phyloP scores from a whole-genome alignment of 2,329 filamentous ascomycete genomes.

The Scytalidium lignicola region DNA sequence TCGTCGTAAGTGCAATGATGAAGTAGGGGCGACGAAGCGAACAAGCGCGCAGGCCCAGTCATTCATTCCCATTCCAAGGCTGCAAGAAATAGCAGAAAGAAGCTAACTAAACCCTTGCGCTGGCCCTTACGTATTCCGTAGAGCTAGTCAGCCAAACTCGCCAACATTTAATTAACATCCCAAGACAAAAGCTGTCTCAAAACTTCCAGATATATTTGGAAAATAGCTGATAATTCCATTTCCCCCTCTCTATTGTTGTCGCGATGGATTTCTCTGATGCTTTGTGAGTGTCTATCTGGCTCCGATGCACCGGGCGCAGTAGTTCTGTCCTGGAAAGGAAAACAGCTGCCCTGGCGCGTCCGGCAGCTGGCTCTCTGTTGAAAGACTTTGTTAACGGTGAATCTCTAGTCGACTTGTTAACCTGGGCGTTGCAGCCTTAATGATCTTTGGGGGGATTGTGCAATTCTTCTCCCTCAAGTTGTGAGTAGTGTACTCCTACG shows the following conservation, averaged over 20 bases:
- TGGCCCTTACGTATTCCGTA: neutral
- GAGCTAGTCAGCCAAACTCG: neutral
- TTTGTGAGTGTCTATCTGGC: slow-evolving; percentile 58
- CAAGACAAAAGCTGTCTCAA: neutral
- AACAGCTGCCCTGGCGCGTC: neutral
- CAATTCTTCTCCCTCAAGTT: slow-evolving; percentile 61
- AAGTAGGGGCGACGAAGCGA: no score
- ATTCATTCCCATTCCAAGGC: no score
- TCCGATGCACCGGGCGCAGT: no score
- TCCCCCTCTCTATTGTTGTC: slow-evolving; percentile 7
- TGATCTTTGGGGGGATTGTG: slow-evolving; percentile 77
- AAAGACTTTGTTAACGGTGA: slow-evolving; percentile 22
- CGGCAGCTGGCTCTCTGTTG: neutral
- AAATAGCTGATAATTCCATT: neutral
- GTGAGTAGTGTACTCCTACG: slow-evolving; percentile 39
- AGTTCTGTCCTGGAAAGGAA: no score
- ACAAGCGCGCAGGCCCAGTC: no score
- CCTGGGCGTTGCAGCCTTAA: slow-evolving; percentile 78
- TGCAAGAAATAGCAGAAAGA: no score
- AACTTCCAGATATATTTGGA: no score
- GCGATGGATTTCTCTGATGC: slow-evolving; percentile 88
- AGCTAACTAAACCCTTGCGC: no score
- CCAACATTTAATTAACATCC: neutral
- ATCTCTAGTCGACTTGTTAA: slow-evolving; percentile 82
- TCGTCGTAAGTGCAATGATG: no score